Conservation (phyloP, 305 asterid genomes). For the Fraxinus velutina region DNA sequence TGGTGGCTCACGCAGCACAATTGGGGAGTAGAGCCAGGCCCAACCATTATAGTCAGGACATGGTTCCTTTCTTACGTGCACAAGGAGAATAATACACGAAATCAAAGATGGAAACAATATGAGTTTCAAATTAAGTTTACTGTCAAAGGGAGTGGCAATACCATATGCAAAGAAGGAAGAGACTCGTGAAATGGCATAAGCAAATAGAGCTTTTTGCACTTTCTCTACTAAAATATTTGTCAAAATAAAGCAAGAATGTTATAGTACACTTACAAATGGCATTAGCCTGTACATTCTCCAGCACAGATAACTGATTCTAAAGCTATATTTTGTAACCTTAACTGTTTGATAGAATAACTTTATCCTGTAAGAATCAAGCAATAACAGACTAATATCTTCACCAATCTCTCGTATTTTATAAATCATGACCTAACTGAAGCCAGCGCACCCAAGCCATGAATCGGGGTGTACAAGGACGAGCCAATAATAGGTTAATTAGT, state of each 20-base stretch:
- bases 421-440: not conserved
- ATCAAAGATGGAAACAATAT: not conserved
- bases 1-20: not conserved
- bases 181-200: not conserved
- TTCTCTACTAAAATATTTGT: not conserved
- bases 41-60: not conserved
- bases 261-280: not conserved
- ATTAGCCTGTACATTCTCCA: not conserved
- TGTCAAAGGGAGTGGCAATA: not conserved
- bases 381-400: not conserved
- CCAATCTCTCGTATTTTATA: not conserved
- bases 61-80: not conserved
- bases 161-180: not conserved
- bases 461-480: not conserved
- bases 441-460: not conserved
- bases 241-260: not conserved
- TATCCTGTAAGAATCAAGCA: not conserved
- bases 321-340: not conserved
- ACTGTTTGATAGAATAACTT: not conserved
- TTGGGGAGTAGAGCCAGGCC: not conserved
- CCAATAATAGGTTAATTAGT: not conserved
- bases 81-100: not conserved
- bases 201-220: not conserved
- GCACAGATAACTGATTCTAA: not conserved
- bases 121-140: not conserved